Evolutionary conservation across 2,329 filamentous ascomycete species (phyloP).

Genomic region (Phialophora macrospora): DNA sequence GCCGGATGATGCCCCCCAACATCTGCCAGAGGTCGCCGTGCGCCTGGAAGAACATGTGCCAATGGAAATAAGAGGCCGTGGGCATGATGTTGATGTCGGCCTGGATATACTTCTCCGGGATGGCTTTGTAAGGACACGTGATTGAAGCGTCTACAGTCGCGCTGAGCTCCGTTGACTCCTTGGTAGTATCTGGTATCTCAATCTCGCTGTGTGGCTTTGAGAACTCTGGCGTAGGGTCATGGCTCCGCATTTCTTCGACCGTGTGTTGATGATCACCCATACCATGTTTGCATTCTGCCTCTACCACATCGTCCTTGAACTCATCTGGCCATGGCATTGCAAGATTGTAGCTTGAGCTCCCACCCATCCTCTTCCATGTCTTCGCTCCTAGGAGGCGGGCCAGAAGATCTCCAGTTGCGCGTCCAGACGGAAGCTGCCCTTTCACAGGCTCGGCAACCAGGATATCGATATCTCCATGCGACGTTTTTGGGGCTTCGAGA

Average conservation of each 20-base stretch:
- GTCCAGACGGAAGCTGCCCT: not conserved
- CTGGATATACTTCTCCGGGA: conserved; percentile 59
- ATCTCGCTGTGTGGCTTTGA: not conserved
- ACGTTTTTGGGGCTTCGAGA: conserved; percentile 69
- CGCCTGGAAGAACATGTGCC: conserved; percentile 69
- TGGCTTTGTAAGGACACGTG: not conserved
- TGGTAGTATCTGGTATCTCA: not conserved
- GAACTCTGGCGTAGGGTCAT: not conserved
- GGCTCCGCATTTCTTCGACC: not conserved
- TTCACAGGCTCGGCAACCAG: conserved; percentile 60
- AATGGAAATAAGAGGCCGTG: conserved; percentile 55
- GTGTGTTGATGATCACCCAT: not conserved
- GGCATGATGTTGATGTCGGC: conserved; percentile 68
- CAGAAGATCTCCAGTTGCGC: conserved; percentile 23
- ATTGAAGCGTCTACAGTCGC: not conserved
- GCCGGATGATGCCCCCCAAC: conserved; percentile 67
- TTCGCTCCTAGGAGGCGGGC: conserved; percentile 26
- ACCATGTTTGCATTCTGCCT: not conserved
- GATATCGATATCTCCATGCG: conserved; percentile 76
- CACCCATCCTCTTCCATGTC: conserved; percentile 26
- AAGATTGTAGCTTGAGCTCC: conserved; percentile 45
- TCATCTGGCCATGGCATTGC: conserved; percentile 35
- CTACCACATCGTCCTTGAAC: conserved; percentile 1
- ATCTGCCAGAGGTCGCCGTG: conserved; percentile 75
- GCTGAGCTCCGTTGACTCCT: not conserved